A percentile compares a stretch with the other conserved stretches of the same genome.
Conservation (phyloP, 148 eudicot species). For the Camellia granthamiana region DNA sequence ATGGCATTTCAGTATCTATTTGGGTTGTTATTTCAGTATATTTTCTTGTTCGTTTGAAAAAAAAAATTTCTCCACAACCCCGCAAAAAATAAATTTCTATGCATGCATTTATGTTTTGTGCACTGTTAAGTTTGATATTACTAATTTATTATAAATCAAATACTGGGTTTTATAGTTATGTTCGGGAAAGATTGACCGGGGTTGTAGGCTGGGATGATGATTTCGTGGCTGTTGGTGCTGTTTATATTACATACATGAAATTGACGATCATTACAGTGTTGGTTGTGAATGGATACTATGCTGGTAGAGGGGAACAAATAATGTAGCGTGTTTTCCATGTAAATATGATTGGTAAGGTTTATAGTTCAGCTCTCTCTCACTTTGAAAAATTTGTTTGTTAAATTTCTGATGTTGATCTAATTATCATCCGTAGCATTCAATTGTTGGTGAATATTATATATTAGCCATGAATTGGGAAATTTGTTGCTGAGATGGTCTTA, state of each 20-base stretch:
- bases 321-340: neutral
- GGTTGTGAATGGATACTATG: conserved; percentile 9
- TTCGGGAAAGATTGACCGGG: conserved; percentile 39
- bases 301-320: conserved; percentile 15
- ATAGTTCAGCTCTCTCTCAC: neutral
- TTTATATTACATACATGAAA: conserved; percentile 23
- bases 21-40: conserved; percentile 8
- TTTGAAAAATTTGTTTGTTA: neutral
- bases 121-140: conserved; percentile 4
- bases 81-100: neutral
- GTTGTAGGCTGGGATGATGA: conserved; percentile 31
- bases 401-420: conserved; percentile 6
- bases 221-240: conserved; percentile 42
- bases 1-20: conserved; percentile 14
- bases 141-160: conserved; percentile 16
- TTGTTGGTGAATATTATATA: conserved; percentile 1
- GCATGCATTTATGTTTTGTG: neutral
- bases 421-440: neutral
- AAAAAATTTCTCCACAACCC: neutral
- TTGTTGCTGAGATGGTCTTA: neutral
- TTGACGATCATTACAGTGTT: conserved; percentile 16
- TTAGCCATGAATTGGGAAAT: neutral
- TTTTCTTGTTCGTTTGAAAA: neutral
- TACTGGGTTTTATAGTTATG: conserved; percentile 50
- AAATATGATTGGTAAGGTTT: conserved; percentile 2